Evolutionary conservation across 1,139 yeast genomes (phyloP), one percentile per base, ranked within the genome.

Genomic region (Yamadazyma kanchanaburiensis): DNA sequence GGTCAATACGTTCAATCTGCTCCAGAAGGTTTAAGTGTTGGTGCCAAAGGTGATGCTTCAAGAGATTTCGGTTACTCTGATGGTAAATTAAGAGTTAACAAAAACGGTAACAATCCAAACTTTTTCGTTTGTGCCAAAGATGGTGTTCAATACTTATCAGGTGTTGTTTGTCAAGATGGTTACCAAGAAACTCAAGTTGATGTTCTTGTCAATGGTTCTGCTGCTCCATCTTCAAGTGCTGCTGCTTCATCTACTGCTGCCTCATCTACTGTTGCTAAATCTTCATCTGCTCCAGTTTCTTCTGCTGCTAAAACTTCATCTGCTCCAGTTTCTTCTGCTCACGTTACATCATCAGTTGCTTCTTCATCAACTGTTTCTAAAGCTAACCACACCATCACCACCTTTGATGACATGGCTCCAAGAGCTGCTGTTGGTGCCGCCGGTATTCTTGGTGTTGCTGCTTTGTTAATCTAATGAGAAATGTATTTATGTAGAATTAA

Each of bases 11-110:
- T 56, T 24, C 30, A 32, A 15, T 33, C 48, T 16, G 25, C 39
- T 25, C 43, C 48, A 4, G 37, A 31, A 4, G 47, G 50, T 12
- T 34, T 42, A 5, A 32, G 31, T 11, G 26, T 21, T 6, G 25
- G 31, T 16, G 18, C 46, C 24, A 21, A 31, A 21, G 41, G 30
- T 28, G 37, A 46, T 6, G 58, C 58, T 30, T 45, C 60, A 17
- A 48, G 40, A 35, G 55, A 47, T 34, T 62, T 53, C 40, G 64
- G 64, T 34, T 38, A 29, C 21, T 54, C 49, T 37, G 53, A 49
- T 37, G 51, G 51, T 26, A 31, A 40, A 21, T 53, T 62, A 37
- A 53, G 63, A 44, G n/a, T n/a, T n/a, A n/a, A n/a, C n/a, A n/a
- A n/a, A n/a, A 38, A 37, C 32, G 47, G 46, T 26, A 8, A 12